Evolutionary conservation across 208 protist species (phyloP), one percentile per base, ranked within the genome.

Genomic region (Wallacemonas sp.): DNA sequence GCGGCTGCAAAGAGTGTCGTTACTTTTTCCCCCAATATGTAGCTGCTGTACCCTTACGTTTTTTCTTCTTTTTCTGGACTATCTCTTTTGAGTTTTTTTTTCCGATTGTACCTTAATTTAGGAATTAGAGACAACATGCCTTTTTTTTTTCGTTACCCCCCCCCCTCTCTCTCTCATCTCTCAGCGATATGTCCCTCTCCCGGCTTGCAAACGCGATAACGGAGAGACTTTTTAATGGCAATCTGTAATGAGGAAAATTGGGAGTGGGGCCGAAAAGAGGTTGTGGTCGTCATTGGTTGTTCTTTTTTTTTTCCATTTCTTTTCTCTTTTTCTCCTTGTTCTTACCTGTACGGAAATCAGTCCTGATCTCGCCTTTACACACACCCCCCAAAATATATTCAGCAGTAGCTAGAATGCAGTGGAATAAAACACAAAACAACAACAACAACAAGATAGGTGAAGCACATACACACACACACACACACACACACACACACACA

Each of bases 21-120:
- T n/a, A n/a, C 48, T 49, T 49, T 45, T 41, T 49, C 11, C 25
- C n/a, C 18, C 16, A 16, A 33, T 41, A 23, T 59, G 5, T 42
- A 14, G 52, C 32, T 59, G 29, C 29, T 62, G 11, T 49, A 39
- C 50, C 54, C 29, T 32, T 70, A 33, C 38, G 10, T 49, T 70
- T 29, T 39, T 70, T 62, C 36, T 65, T 57, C n/a, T 33, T 44
- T 57, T 16, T 42, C 54, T n/a, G 23, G n/a, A 20, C 44, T 49
- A 26, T 49, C 44, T 25, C 44, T 49, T 22, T 49, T 22, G n/a
- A 23, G 18, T 12, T 7, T 16, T 49, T 45, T 44, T 48, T 11
- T 64, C 29, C 54, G n/a, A 16, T 59, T 59, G 44, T 36, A 20
- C 20, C 26, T 26, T 42, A 5, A n/a, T 63, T n/a, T 67, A 57